These are phyloP conservation scores for Aspergillus sp. DNA, from an alignment of 2,329 filamentous ascomycete genomes.

Conservation along the genomic window DNA sequence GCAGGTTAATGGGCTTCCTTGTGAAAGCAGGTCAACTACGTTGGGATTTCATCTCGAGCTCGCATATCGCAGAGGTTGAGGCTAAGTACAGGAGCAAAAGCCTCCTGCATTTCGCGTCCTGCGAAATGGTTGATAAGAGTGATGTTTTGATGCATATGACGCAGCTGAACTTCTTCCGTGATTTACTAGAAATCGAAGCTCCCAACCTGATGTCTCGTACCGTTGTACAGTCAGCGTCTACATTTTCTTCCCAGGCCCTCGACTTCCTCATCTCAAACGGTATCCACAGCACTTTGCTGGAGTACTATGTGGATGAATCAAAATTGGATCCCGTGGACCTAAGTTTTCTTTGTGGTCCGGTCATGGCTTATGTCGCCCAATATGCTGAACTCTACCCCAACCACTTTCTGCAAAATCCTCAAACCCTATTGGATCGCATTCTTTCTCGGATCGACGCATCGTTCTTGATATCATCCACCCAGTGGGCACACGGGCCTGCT, in stretches of 20 bases:
- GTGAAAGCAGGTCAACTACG: conserved; percentile 54
- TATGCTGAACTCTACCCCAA: conserved; percentile 57
- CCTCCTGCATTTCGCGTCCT: conserved; percentile 56
- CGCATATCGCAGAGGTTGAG: conserved; percentile 56
- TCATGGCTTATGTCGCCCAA: conserved; percentile 58
- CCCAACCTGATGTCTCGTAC: conserved; percentile 34
- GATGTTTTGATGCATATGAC: conserved; percentile 63
- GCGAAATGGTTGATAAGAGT: conserved; percentile 56
- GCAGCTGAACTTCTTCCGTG: conserved; percentile 57
- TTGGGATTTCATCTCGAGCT: conserved; percentile 53
- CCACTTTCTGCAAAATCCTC: conserved; percentile 50
- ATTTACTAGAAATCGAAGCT: conserved; percentile 49
- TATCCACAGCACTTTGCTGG: conserved; percentile 51
- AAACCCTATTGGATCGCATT: conserved; percentile 45
- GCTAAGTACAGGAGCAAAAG: conserved; percentile 38
- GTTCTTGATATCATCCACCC: conserved; percentile 44
- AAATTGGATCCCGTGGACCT: conserved; percentile 52
- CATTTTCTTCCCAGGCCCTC: conserved; percentile 44
- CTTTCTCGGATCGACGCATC: conserved; percentile 49
- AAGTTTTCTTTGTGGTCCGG: conserved; percentile 54
- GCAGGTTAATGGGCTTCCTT: conserved; percentile 59
- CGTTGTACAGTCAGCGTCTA: conserved; percentile 33
- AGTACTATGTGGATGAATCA: conserved; percentile 53
- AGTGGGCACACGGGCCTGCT: conserved; percentile 55
- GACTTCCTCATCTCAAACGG: conserved; percentile 54